Evolutionary conservation across 306 rosid genomes (phyloP).

Genomic region (Luffa acutangula): DNA sequence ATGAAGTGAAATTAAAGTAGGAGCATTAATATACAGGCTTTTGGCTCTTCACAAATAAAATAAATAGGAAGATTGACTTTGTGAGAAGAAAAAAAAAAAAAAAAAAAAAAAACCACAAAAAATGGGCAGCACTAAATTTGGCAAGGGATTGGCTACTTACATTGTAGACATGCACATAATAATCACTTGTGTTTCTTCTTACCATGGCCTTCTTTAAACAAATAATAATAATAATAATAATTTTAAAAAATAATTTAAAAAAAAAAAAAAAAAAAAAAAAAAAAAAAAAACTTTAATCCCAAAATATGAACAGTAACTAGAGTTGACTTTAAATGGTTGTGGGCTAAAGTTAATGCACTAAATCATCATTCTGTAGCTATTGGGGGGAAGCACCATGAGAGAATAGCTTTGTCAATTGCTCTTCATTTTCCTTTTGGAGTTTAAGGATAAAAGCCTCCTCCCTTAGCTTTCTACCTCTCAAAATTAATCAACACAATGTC

Average conservation of each 20-base stretch:
- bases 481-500: not conserved
- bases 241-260: too few species aligned
- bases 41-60: not conserved
- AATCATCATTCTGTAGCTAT: slow-evolving; percentile 12
- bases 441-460: not conserved
- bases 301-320: not conserved
- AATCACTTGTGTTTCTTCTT: not conserved
- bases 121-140: not conserved
- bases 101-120: not conserved
- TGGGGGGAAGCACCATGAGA: slow-evolving; percentile 16
- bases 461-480: not conserved
- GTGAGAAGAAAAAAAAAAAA: too few species aligned
- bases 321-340: slow-evolving; percentile 16
- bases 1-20: not conserved
- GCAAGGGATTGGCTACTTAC: not conserved
- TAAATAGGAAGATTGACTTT: not conserved
- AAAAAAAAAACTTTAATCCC: not conserved
- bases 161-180: not conserved
- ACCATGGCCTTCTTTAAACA: too few species aligned
- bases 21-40: not conserved
- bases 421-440: not conserved
- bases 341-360: slow-evolving; percentile 17
- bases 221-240: too few species aligned
- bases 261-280: too few species aligned
- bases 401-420: not conserved